A percentile compares a stretch with the other conserved stretches of the same genome.
phyloP scores from a whole-genome alignment of 352 stramenopile species.

The Phytophthora ohioensis region DNA sequence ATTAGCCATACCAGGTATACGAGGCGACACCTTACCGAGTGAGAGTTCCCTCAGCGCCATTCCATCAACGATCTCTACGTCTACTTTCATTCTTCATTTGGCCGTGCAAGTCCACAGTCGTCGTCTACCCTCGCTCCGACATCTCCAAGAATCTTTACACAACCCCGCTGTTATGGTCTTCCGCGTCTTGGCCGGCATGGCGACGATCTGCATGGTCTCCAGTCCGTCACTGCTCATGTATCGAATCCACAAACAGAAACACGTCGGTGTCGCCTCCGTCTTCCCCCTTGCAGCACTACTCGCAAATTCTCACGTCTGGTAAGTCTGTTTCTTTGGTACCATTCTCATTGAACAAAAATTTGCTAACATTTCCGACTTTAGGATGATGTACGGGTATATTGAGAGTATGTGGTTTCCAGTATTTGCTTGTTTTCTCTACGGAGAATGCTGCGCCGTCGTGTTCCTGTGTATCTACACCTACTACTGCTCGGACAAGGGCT shows the following conservation, averaged over 20 bases:
- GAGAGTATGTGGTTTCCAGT: constrained; percentile 53
- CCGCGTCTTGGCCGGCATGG: constrained; percentile 40
- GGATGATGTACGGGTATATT: constrained; percentile 60
- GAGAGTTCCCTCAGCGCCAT: too few relatives aligned
- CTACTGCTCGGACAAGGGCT: constrained; percentile 41
- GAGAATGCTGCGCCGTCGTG: constrained; percentile 39
- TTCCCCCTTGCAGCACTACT: constrained; percentile 53
- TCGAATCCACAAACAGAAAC: constrained; percentile 52
- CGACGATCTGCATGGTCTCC: constrained; percentile 52
- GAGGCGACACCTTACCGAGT: constrained; percentile 20
- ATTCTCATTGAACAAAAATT: constrained; percentile 14
- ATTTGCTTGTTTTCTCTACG: constrained; percentile 53
- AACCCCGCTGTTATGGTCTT: constrained; percentile 35
- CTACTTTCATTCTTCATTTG: constrained; percentile 31
- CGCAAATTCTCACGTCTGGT: constrained; percentile 53
- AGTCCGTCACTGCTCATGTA: constrained; percentile 52
- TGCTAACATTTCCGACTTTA: constrained; percentile 37
- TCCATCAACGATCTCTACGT: background rate
- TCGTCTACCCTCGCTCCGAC: background rate
- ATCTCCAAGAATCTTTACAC: constrained; percentile 11
- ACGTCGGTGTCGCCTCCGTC: constrained; percentile 48
- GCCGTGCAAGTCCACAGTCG: constrained; percentile 5
- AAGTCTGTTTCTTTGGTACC: constrained; percentile 30
- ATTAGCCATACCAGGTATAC: background rate
- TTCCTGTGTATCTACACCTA: constrained; percentile 54